Base-by-base conservation (phyloP, 495 filamentous ascomycete genomes). In the Elasticomyces elasticus region DNA sequence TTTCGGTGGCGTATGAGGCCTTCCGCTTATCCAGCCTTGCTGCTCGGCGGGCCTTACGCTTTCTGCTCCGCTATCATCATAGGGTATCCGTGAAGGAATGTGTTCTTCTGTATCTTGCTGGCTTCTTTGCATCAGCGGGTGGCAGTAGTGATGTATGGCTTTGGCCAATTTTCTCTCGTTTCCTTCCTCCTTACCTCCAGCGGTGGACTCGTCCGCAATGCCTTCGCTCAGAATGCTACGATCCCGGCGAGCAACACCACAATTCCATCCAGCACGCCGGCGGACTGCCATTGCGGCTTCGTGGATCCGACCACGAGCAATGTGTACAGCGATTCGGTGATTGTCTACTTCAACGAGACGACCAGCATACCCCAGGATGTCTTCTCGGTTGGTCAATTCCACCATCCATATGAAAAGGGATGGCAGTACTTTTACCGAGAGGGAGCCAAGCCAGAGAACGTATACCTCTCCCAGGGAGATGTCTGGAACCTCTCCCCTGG, bases 31-130 rank as follows among this genome's bases (percentile, higher is more conserved):
- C 72, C 68, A 75, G 74, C 73, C n/a, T n/a, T n/a, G n/a, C n/a
- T n/a, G n/a, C n/a, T n/a, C n/a, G n/a, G n/a, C n/a, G n/a, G n/a
- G 71, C 73, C 75, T 76, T 74, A 71, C 70, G 72, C 74, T 74
- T 75, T 76, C 71, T 75, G 71, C 71, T 74, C 73, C 71, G 69
- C 71, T 72, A 74, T 76, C 66, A 76, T 77, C n/a, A n/a, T n/a
- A n/a, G n/a, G n/a, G n/a, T n/a, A n/a, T n/a, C n/a, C n/a, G n/a
- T n/a, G n/a, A n/a, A n/a, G n/a, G n/a, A n/a, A n/a, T n/a, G n/a
- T n/a, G n/a, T n/a, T n/a, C n/a, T n/a, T n/a, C n/a, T n/a, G n/a
- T n/a, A n/a, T n/a, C n/a, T n/a, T n/a, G n/a, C n/a, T n/a, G n/a
- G 30, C 30, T 15, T 15, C 30, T 33, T 15, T 33, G 30, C 15